phyloP scores from a whole-genome alignment of 2,329 filamentous ascomycete genomes.

The Alternaria panax region DNA sequence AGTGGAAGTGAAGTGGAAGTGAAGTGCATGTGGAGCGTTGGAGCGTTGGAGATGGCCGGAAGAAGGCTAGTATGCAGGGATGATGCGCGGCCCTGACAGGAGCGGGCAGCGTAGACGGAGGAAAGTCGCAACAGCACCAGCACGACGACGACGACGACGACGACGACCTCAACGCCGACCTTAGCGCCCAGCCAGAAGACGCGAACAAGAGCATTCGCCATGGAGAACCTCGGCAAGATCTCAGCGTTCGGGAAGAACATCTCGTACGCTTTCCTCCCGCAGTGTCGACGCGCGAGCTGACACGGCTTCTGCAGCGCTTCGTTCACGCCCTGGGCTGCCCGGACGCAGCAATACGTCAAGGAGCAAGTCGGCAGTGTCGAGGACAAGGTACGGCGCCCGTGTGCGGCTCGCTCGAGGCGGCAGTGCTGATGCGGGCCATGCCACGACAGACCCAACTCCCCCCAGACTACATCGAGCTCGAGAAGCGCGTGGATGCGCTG shows the following conservation, averaged over 20 bases:
- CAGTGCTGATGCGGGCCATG: slow-evolving; percentile 30
- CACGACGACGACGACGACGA: slow-evolving; percentile 17
- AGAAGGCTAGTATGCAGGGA: slow-evolving; percentile 26
- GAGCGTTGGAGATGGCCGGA: slow-evolving; percentile 1
- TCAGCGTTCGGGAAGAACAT: slow-evolving; percentile 75
- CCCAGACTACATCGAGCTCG: slow-evolving; percentile 95
- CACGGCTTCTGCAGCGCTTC: slow-evolving; percentile 70
- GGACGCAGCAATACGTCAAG: slow-evolving; percentile 97
- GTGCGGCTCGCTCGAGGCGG: not conserved
- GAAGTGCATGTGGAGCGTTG: not conserved
- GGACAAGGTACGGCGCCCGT: slow-evolving; percentile 72
- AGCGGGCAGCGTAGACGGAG: slow-evolving; percentile 28
- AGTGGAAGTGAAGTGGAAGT: no score
- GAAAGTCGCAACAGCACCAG: slow-evolving; percentile 30
- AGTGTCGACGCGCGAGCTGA: slow-evolving; percentile 25
- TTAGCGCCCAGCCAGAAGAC: slow-evolving; percentile 14
- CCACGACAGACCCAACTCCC: slow-evolving; percentile 97
- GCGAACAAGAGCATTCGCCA: slow-evolving; percentile 43
- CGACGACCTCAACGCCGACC: slow-evolving; percentile 18
- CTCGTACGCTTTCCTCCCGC: slow-evolving; percentile 58
- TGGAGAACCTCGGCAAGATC: slow-evolving; percentile 79
- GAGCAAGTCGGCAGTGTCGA: slow-evolving; percentile 95
- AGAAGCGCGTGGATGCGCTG: slow-evolving; percentile 97
- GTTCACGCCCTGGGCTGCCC: slow-evolving; percentile 90
- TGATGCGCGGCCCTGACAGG: slow-evolving; percentile 19